These are phyloP conservation scores for Penicillium decumbens DNA, from an alignment of 2,329 filamentous ascomycete genomes.

Conservation along the genomic window DNA sequence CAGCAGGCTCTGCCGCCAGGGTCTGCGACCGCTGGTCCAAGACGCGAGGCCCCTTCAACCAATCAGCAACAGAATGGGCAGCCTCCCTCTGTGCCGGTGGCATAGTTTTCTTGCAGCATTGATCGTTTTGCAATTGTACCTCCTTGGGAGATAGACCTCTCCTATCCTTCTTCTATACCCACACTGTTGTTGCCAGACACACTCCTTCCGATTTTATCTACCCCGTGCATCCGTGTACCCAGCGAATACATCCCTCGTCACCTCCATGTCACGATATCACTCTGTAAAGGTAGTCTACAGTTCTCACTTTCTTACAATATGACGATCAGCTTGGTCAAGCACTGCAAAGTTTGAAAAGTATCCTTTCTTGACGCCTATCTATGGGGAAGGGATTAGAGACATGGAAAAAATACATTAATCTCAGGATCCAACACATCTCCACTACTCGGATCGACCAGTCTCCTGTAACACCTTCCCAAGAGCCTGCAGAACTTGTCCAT, in stretches of 20 bases:
- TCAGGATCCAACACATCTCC: neutral
- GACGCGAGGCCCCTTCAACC: slow-evolving; percentile 22
- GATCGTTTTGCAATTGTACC: neutral
- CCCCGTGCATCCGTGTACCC: slow-evolving; percentile 3
- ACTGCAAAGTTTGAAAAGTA: neutral
- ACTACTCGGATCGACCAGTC: slow-evolving; percentile 45
- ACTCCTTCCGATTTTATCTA: neutral
- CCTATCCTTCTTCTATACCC: slow-evolving; percentile 20
- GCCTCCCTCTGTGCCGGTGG: slow-evolving; percentile 24
- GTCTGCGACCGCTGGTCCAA: slow-evolving; percentile 33
- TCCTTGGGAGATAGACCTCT: neutral
- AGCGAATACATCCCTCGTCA: slow-evolving; percentile 8
- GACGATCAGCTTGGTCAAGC: neutral
- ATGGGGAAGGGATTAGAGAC: slow-evolving; percentile 4
- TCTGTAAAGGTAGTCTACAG: slow-evolving; percentile 17
- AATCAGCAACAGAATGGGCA: slow-evolving; percentile 8
- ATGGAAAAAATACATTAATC: slow-evolving; percentile 1
- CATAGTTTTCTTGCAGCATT: slow-evolving; percentile 15
- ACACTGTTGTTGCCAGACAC: slow-evolving; percentile 3
- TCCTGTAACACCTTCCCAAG: slow-evolving; percentile 59
- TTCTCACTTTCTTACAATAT: slow-evolving; percentile 10
- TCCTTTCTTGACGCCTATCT: neutral
- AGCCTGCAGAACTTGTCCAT: slow-evolving; percentile 42
- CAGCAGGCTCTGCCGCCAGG: slow-evolving; percentile 36
- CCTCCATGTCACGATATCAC: slow-evolving; percentile 18